Evolutionary conservation across 1,284 basidiomycete species (phyloP).

Genomic region (Irpex sp.): DNA sequence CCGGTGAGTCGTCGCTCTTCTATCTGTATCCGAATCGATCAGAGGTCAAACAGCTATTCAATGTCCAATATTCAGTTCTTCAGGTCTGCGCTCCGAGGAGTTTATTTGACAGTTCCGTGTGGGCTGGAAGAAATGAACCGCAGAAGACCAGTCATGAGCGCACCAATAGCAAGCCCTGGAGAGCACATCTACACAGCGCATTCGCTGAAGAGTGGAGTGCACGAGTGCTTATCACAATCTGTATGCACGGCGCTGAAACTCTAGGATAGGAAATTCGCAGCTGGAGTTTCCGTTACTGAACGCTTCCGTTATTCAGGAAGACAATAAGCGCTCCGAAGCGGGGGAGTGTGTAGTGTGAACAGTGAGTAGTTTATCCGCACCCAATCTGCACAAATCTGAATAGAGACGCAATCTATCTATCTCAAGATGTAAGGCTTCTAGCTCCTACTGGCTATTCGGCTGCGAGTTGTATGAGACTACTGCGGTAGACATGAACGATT

Average conservation of each 20-base stretch:
- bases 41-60: neutral
- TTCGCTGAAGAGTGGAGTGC: neutral
- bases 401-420: neutral
- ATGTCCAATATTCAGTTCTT: neutral
- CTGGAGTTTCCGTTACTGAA: neutral
- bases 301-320: too few relatives aligned
- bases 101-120: neutral
- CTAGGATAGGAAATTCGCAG: neutral
- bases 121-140: neutral
- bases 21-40: neutral
- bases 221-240: neutral
- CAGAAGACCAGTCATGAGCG: neutral
- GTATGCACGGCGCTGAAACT: neutral
- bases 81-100: neutral
- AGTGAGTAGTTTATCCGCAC: conserved; percentile 3
- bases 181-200: neutral
- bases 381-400: neutral
- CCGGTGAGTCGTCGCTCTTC: neutral
- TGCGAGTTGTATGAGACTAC: neutral
- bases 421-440: neutral
- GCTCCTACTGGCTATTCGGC: neutral
- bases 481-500: neutral
- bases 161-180: neutral
- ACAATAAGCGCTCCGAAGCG: neutral
- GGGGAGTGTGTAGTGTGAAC: neutral